Base-by-base conservation (phyloP, 2,329 filamentous ascomycete genomes). In the Trichoderma simmonsii region DNA sequence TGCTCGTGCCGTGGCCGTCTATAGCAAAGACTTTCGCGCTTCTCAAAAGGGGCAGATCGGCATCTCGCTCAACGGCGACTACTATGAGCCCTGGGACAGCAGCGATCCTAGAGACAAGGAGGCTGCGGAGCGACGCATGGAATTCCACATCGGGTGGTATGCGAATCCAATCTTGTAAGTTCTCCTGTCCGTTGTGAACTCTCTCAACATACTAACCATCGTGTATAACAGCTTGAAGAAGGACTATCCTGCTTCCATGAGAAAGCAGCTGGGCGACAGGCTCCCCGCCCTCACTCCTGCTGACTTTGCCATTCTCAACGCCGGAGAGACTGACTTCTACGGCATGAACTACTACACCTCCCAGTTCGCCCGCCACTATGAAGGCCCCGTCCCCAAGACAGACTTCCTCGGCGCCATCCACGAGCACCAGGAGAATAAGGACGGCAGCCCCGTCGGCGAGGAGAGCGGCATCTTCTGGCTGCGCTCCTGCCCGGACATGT, bases 331-430 rank as follows among this genome's bases (percentile, higher is more conserved):
- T 4, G 78, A 80, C 65, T 83, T 83, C 66, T 83, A 82, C 71
- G 81, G 81, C 57, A 83, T 83, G 81, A 82, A 83, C 74, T 81
- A 80, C 71, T 83, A 83, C 77, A 82, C 82, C 0, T 79, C 80
- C 0, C 79, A 81, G 69, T 83, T 78, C 68, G 79, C 80, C 1
- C 77, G 76, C 3, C 79, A 81, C 65, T 72, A 75, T 2, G 57
- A 74, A 4, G 69, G 48, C 6, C 74, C 75, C 1, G 74, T 81
- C 1, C 69, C 76, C 0, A 75, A 72, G 6, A 78, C 77, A 1
- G 81, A 83, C 73, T 79, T 79, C 61, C 67, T 78, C 11, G 81
- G 81, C 51, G 80, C 81, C 72, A 71, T 82, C 7, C 76, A 80
- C 15, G 79, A 79, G 65, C 75, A 78, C 43, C 78, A 78, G 69